These are phyloP conservation scores for Westerdykella aurantiaca DNA, from an alignment of 2,329 filamentous ascomycete genomes.

Conservation along the genomic window DNA sequence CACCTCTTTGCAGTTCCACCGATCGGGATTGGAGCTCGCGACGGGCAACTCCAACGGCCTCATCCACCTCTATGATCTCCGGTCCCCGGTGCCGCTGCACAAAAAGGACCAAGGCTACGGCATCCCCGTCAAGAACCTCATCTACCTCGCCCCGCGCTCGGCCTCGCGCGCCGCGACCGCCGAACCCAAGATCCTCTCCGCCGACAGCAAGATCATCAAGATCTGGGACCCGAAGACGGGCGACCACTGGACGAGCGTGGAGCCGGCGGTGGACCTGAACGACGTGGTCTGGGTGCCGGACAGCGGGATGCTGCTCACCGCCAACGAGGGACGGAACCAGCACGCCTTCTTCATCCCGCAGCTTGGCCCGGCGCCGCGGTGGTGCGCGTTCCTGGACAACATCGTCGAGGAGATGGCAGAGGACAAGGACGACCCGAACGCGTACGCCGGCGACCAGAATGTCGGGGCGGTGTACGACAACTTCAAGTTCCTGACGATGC, in stretches of 20 bases:
- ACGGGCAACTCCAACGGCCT: constrained; percentile 85
- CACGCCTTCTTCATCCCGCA: constrained; percentile 94
- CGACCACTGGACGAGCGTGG: constrained; percentile 89
- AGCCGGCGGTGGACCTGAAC: constrained; percentile 91
- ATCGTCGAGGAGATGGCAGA: constrained; percentile 99
- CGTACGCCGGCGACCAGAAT: constrained; percentile 53
- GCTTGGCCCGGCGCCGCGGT: constrained; percentile 84
- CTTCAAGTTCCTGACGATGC: constrained; percentile 92
- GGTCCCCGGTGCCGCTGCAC: constrained; percentile 76
- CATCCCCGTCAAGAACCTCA: constrained; percentile 80
- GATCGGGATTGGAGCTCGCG: constrained; percentile 76
- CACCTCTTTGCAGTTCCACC: constrained; percentile 80
- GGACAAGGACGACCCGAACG: constrained; percentile 58
- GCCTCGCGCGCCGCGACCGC: constrained; percentile 57
- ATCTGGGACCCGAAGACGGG: constrained; percentile 84
- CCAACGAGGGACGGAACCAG: constrained; percentile 93
- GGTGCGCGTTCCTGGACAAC: constrained; percentile 96
- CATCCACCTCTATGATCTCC: constrained; percentile 85
- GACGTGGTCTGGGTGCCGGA: constrained; percentile 88
- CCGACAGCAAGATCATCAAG: constrained; percentile 95
- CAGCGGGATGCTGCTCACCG: constrained; percentile 90
- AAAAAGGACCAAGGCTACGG: constrained; percentile 96
- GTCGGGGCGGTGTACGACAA: constrained; percentile 73
- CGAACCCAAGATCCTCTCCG: constrained; percentile 74
- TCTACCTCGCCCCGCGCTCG: constrained; percentile 62